Conservation (phyloP, 345 rosid genomes). For the Cardiospermum halicacabum region DNA sequence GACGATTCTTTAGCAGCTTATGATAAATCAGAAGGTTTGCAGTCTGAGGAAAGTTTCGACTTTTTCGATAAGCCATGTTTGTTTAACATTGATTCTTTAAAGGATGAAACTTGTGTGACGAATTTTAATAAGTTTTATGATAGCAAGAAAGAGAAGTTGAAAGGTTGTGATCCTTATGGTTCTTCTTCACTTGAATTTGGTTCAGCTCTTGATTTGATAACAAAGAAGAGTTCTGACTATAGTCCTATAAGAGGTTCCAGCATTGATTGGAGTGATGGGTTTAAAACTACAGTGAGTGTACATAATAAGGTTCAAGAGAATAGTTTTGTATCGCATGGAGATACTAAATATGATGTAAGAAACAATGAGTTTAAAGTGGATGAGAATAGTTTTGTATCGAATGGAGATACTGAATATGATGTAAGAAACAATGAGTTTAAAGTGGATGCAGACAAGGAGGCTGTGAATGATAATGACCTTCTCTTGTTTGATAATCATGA, state of each 20-base stretch:
- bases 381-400: slow-evolving; percentile 16
- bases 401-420: slow-evolving; percentile 22
- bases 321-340: slow-evolving; percentile 14
- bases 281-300: slow-evolving; percentile 16
- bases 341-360: slow-evolving; percentile 15
- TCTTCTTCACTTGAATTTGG: slow-evolving; percentile 12
- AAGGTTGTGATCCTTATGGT: slow-evolving; percentile 13
- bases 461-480: slow-evolving; percentile 40
- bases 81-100: slow-evolving; percentile 16
- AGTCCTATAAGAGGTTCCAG: slow-evolving; percentile 6
- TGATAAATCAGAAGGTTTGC: slow-evolving; percentile 38
- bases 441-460: slow-evolving; percentile 32
- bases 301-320: slow-evolving; percentile 14
- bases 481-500: slow-evolving; percentile 30
- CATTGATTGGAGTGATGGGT: slow-evolving; percentile 24
- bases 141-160: slow-evolving; percentile 10
- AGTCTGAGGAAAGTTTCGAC: slow-evolving; percentile 32
- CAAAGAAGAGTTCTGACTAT: slow-evolving; percentile 13
- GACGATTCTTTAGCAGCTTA: slow-evolving; percentile 32
- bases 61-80: slow-evolving; percentile 55
- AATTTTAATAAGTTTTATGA: slow-evolving; percentile 29
- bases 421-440: slow-evolving; percentile 31
- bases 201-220: slow-evolving; percentile 10
- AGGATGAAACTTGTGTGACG: slow-evolving; percentile 19
- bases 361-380: slow-evolving; percentile 19